Conservation (phyloP, 2,329 filamentous ascomycete genomes). For the Dothiorella sarmentorum region DNA sequence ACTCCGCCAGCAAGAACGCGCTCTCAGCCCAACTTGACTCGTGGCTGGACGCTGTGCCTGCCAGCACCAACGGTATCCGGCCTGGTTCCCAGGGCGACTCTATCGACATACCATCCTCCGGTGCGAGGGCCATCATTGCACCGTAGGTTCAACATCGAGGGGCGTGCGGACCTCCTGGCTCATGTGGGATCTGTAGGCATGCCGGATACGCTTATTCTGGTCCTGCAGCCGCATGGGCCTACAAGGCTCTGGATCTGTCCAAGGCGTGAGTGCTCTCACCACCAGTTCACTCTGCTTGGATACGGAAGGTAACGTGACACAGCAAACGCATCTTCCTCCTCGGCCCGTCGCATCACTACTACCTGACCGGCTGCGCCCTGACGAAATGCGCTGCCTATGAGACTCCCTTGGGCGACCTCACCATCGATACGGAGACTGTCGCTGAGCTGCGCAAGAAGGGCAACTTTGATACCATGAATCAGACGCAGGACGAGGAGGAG, state of each 20-base stretch:
- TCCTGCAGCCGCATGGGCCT: slow-evolving; percentile 88
- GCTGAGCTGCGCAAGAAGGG: slow-evolving; percentile 50
- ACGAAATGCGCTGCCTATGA: slow-evolving; percentile 67
- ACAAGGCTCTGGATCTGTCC: slow-evolving; percentile 80
- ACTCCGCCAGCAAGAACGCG: slow-evolving; percentile 57
- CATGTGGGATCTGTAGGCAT: slow-evolving; percentile 58
- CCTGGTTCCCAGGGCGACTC: slow-evolving; percentile 37
- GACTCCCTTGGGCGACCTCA: slow-evolving; percentile 70
- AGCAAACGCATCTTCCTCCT: slow-evolving; percentile 88
- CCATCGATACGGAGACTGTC: slow-evolving; percentile 59
- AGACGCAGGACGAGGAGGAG: slow-evolving; percentile 69
- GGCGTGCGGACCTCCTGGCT: slow-evolving; percentile 5
- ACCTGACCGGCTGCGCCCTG: slow-evolving; percentile 72
- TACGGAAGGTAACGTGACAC: slow-evolving; percentile 7
- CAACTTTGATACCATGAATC: slow-evolving; percentile 64
- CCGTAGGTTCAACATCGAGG: slow-evolving; percentile 61
- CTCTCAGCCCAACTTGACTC: slow-evolving; percentile 68
- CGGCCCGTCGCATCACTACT: slow-evolving; percentile 86
- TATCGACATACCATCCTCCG: slow-evolving; percentile 60
- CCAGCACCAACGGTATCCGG: slow-evolving; percentile 59
- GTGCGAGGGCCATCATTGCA: slow-evolving; percentile 82
- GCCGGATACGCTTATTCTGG: slow-evolving; percentile 93
- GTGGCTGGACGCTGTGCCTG: slow-evolving; percentile 71
- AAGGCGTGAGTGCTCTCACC: slow-evolving; percentile 53
- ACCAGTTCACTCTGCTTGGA: not conserved